Evolutionary conservation across 1,284 basidiomycete species (phyloP), one percentile per base, ranked within the genome.

Genomic region (Takashimella tepidaria): DNA sequence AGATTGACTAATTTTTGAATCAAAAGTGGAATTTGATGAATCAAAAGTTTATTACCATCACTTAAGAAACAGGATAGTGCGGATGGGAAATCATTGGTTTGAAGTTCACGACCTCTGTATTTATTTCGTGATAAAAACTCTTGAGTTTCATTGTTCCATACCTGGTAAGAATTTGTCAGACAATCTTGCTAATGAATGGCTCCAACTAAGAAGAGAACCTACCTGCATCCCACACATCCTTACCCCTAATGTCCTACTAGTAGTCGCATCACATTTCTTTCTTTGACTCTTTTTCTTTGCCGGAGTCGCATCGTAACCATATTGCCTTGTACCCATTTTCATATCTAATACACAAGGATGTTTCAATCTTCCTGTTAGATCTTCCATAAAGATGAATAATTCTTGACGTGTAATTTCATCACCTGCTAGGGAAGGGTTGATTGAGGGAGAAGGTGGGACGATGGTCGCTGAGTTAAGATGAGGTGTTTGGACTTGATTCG

Each of bases 151-250:
- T 84, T 82, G 76, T 95, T 89, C 90, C 90, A 97, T 21, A 96
- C 90, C 92, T 96, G 62, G n/a, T n/a, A n/a, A n/a, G n/a, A n/a
- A n/a, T n/a, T n/a, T n/a, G n/a, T n/a, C n/a, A n/a, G n/a, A n/a
- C n/a, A n/a, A n/a, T n/a, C n/a, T n/a, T n/a, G n/a, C n/a, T n/a
- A n/a, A n/a, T n/a, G n/a, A n/a, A n/a, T n/a, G n/a, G n/a, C n/a
- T n/a, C n/a, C n/a, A n/a, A n/a, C n/a, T n/a, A n/a, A n/a, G n/a
- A n/a, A n/a, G n/a, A n/a, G n/a, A n/a, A n/a, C 86, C 78, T 66
- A 95, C 95, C 84, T 98, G 96, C 92, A 98, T 98, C 6, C 95
- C 96, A 73, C 95, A 99, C 58, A 98, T 87, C 59, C 95, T 83
- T 23, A 95, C 89, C 2, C 96, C 95, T 43, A 97, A 79, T 13